Base-by-base conservation (phyloP, 495 filamentous ascomycete species). In the Neurospora sp. region DNA sequence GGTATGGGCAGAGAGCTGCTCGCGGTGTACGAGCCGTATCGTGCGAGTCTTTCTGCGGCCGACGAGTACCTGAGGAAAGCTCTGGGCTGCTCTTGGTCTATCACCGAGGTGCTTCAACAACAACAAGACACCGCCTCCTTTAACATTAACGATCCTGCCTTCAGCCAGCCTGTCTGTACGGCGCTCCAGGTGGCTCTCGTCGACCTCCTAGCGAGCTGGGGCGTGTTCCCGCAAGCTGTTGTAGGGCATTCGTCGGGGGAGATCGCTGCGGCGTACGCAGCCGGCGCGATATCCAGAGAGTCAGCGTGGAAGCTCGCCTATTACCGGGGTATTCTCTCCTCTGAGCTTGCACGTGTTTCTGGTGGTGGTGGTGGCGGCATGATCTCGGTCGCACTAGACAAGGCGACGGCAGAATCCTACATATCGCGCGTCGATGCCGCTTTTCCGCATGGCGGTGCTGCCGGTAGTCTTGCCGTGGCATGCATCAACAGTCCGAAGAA, bases 171-270 rank as follows among this genome's bases (percentile, higher is more conserved):
- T 6, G 48, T 83, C 39, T 88, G 81, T 59, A 86, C 84, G 3
- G 82, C 81, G n/a, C 70, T 87, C 7, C 85, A 87, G 72, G 77
- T 87, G 31, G 84, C 84, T 6, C 74, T 91, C 8, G 87, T 89
- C 0, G 84, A 87, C 35, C 74, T 91, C 6, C 77, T 90, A 3
- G 72, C 72, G 12, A 81, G 80, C 41, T 87, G 84, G 81, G 81
- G 81, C 27, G 80, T 90, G 16, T 4, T 83, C 2, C 59, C 87
- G 0, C 73, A 73, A 16, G 76, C 83, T 35, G 86, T 88, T 0
- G 81, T 88, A 8, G 89, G 89, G 0, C 88, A 91, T 73, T 90
- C 88, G 10, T 87, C 84, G 74, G 89, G 89, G 27, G 89, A 90
- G 74, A 89, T 90, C 61, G 84, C 81, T 20, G 86, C 85, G 2